A percentile compares a stretch with the other conserved stretches of the same genome.
These are phyloP conservation scores for Cystofilobasidium macerans DNA, from an alignment of 768 basidiomycete species.

Conservation along the genomic window DNA sequence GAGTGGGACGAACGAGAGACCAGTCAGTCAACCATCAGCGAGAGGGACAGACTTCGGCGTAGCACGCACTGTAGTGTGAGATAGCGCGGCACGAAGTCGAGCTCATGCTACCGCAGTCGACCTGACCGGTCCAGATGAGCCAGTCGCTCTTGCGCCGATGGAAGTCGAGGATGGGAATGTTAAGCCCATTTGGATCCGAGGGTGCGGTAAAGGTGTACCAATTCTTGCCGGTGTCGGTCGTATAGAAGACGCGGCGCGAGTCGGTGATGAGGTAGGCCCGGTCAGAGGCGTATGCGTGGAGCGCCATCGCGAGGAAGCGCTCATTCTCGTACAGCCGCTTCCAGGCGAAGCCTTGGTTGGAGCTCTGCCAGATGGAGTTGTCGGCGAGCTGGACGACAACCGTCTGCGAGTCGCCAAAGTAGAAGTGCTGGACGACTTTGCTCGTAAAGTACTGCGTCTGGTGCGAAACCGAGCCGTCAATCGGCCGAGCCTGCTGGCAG, in stretches of 20 bases:
- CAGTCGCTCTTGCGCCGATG: constrained; percentile 66
- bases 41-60: constrained; percentile 33
- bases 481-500: constrained; percentile 71
- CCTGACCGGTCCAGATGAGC: constrained; percentile 79
- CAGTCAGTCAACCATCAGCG: too few species aligned
- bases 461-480: constrained; percentile 65
- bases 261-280: constrained; percentile 85
- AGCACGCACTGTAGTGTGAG: constrained; percentile 49
- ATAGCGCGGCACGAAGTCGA: constrained; percentile 57
- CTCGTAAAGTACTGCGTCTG: constrained; percentile 45
- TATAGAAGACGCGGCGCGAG: constrained; percentile 55
- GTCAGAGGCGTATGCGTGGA: constrained; percentile 65
- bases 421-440: constrained; percentile 58
- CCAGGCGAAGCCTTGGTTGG: constrained; percentile 92
- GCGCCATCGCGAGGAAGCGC: constrained; percentile 70
- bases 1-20: too few species aligned
- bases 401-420: constrained; percentile 76
- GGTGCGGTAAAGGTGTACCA: constrained; percentile 59
- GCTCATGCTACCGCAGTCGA: constrained; percentile 47
- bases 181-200: constrained; percentile 64
- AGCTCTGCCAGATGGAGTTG: constrained; percentile 78
- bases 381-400: constrained; percentile 72
- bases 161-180: constrained; percentile 67
- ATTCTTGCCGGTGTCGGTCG: constrained; percentile 63
- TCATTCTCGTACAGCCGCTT: constrained; percentile 50